A percentile compares a stretch with the other conserved stretches of the same genome.
Conservation (phyloP, 257 asterid species). For the Gentiana straminea region DNA sequence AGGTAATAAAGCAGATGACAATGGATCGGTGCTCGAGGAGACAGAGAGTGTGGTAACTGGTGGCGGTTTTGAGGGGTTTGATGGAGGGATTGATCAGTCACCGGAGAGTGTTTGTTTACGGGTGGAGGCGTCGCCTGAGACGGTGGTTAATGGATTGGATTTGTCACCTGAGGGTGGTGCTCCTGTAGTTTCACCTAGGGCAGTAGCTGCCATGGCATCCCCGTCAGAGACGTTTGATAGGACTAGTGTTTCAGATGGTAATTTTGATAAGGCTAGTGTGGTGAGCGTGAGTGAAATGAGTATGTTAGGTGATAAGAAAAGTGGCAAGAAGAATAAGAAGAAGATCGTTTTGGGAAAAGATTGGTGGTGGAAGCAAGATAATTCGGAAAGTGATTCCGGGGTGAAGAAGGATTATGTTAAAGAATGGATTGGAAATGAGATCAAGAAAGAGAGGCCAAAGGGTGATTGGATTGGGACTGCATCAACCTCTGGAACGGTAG, state of each 20-base stretch:
- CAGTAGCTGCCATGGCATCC: slow-evolving; percentile 57
- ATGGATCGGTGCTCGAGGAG: slow-evolving; percentile 72
- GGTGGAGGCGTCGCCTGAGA: slow-evolving; percentile 68
- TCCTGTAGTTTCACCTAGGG: slow-evolving; percentile 50
- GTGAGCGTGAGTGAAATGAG: slow-evolving; percentile 48
- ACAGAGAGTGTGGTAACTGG: slow-evolving; percentile 73
- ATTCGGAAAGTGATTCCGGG: slow-evolving; percentile 43
- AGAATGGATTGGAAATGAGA: slow-evolving; percentile 97
- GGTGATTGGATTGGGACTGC: slow-evolving; percentile 68
- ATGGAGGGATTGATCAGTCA: slow-evolving; percentile 45
- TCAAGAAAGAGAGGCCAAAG: slow-evolving; percentile 84
- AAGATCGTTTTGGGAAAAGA: slow-evolving; percentile 65
- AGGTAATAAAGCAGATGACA: slow-evolving; percentile 32
- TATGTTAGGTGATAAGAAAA: slow-evolving; percentile 14
- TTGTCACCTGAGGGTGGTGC: slow-evolving; percentile 31
- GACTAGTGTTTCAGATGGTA: slow-evolving; percentile 55
- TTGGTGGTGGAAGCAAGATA: slow-evolving; percentile 99
- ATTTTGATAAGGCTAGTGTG: slow-evolving; percentile 47
- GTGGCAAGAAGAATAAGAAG: slow-evolving; percentile 54
- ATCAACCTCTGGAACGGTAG: slow-evolving; percentile 29
- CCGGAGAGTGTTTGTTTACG: slow-evolving; percentile 61
- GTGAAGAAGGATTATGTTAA: slow-evolving; percentile 80
- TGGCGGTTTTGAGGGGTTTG: slow-evolving; percentile 53
- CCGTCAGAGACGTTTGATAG: slow-evolving; percentile 61
- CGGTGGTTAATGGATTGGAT: slow-evolving; percentile 28